Evolutionary conservation across 495 filamentous ascomycete genomes (phyloP).

Genomic region (Neurospora africana): DNA sequence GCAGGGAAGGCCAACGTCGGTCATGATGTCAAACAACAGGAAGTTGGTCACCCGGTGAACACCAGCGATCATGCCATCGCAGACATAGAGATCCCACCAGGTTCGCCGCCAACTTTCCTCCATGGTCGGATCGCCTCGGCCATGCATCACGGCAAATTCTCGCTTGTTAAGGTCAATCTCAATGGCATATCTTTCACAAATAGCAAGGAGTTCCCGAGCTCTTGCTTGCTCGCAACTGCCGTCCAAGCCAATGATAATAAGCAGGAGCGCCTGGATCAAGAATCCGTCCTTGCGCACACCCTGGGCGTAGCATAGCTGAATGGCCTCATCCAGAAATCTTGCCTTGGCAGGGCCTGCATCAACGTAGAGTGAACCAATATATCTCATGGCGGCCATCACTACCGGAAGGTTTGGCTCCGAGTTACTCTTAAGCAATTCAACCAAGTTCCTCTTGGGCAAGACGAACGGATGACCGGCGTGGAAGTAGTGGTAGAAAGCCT

Average conservation of each 20-base stretch:
- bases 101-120: slow-evolving; percentile 74
- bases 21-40: slow-evolving; percentile 41
- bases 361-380: slow-evolving; percentile 53
- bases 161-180: slow-evolving; percentile 64
- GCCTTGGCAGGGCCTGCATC: slow-evolving; percentile 39
- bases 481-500: slow-evolving; percentile 54
- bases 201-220: slow-evolving; percentile 53
- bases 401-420: slow-evolving; percentile 24
- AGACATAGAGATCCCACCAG: slow-evolving; percentile 85
- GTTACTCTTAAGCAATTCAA: slow-evolving; percentile 34
- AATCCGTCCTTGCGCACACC: slow-evolving; percentile 49
- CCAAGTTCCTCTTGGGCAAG: slow-evolving; percentile 37
- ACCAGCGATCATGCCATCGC: slow-evolving; percentile 58
- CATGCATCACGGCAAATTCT: slow-evolving; percentile 36
- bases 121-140: slow-evolving; percentile 35
- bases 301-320: slow-evolving; percentile 39
- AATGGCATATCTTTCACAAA: slow-evolving; percentile 59
- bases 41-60: slow-evolving; percentile 49
- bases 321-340: slow-evolving; percentile 47
- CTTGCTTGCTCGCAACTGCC: slow-evolving; percentile 58
- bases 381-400: slow-evolving; percentile 55
- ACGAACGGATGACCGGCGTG: slow-evolving; percentile 60
- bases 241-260: slow-evolving; percentile 69
- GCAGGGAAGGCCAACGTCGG: slow-evolving; percentile 60
- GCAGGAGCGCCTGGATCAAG: slow-evolving; percentile 64